Base-by-base conservation (phyloP, 192 early-diverging fungal species). In the Umbelopsis sp. region DNA sequence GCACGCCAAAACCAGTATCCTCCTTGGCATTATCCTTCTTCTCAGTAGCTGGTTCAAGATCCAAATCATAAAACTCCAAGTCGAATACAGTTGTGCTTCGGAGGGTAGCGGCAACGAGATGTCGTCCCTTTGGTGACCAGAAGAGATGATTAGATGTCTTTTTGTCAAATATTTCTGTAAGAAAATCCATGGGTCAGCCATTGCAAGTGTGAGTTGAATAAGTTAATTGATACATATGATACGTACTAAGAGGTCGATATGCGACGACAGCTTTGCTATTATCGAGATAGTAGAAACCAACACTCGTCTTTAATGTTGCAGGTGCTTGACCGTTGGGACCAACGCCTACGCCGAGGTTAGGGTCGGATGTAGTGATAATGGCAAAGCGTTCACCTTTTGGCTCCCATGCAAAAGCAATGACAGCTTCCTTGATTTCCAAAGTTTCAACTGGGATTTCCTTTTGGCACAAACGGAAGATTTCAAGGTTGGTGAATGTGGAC, bases 91-190 rank as follows among this genome's bases (percentile, higher is more conserved):
- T 78, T 66, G 85, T 80, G 8, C 85, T 91, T 66, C 93, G 89
- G 47, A 98, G 79, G 2, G 93, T 95, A 22, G 95, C 96, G 51
- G 97, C 79, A 22, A 98, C 86, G 26, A 93, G 86, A 82, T 97
- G 91, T 54, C 97, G 92, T 65, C 98, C 98, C 81, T 91, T 94
- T 62, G 98, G 98, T 53, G 95, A 96, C 98, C 98, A 99, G 74
- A 88, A 88, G 70, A 98, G 83, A 25, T 85, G 84, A 80, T 93
- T 97, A 72, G 87, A 85, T 36, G 87, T 90, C 84, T 95, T 95
- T 77, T 89, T 88, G 6, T 94, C 86, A 51, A 97, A 75, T 16
- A 86, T 88, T 81, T 94, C 75, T 77, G 38, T 29, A 31, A 17
- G n/a, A 62, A 20, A 34, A n/a, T n/a, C n/a, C 4, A 31, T 34